Evolutionary conservation across 768 basidiomycete species (phyloP), one percentile per base, ranked within the genome.

Genomic region (Terana coerulea): DNA sequence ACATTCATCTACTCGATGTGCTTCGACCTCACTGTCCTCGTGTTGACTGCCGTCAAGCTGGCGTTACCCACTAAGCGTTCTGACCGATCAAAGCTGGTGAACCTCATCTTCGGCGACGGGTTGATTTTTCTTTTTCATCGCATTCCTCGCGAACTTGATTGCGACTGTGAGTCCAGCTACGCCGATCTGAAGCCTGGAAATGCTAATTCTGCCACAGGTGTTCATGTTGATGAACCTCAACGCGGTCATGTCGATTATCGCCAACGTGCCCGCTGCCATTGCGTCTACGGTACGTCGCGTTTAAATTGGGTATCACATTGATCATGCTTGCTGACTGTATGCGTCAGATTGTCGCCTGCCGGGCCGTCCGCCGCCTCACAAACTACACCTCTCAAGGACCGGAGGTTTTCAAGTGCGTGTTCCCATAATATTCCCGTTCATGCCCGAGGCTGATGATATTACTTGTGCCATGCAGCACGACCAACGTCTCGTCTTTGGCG

Each of bases 1-100:
- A 79, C 79, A 5, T 88, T 86, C 67, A 84, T 88, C 57, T 88
- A 88, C 60, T 78, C 82, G 42, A 88, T 88, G 86, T 67, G 69
- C 19, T 86, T 87, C 61, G 86, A 88, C 67, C 73, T 88, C 54
- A 61, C 70, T 14, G 83, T 88, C 44, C 65, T 88, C 26, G 69
- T 68, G 40, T 69, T 88, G 44, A 85, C 83, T 22, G 80, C 75
- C 10, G 78, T 70, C 66, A 88, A 88, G 58, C 75, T 88, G 17
- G 59, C 77, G 7, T 71, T 74, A 57, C 66, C 67, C n/a, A 46
- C 45, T 6, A 42, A 28, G 22, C 58, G 72, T 17, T 72, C 66
- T 40, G 77, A 78, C 29, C 80, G 81, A 17, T 74, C 73, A 28
- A 77, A 74, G 31, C 78, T 88, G 19, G 77, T 84, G 42, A 75